Conservation (phyloP, 768 basidiomycete species). For the Boletellus emodensis region DNA sequence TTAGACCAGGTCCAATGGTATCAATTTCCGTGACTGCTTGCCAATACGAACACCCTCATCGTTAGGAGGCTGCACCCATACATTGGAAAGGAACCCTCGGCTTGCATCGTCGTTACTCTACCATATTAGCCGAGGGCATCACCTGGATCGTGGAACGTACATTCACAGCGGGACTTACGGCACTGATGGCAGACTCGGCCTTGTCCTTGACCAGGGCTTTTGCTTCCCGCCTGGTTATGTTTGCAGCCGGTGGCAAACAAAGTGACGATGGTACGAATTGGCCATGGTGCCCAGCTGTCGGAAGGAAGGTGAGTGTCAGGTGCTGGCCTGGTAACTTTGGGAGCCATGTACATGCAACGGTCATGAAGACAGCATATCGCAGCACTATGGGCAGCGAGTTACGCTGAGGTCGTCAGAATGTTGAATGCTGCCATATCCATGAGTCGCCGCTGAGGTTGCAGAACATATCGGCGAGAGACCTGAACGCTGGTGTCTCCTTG, state of each 20-base stretch:
- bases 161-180: constrained; percentile 13
- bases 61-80: no score
- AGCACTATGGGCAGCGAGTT: constrained; percentile 6
- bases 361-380: constrained; percentile 7
- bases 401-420: constrained; percentile 16
- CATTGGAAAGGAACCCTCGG: no score
- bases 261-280: constrained; percentile 29
- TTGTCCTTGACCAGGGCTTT: not conserved
- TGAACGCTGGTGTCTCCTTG: no score
- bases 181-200: constrained; percentile 5
- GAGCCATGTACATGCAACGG: constrained; percentile 25
- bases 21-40: not conserved
- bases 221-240: constrained; percentile 13
- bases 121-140: constrained; percentile 40
- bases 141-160: constrained; percentile 11
- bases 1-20: not conserved
- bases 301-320: not conserved
- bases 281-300: not conserved
- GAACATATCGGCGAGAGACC: no score
- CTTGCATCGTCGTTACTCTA: constrained; percentile 7
- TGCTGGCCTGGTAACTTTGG: not conserved
- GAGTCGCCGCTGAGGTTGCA: no score
- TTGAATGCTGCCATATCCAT: not conserved
- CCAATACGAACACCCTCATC: not conserved
- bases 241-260: constrained; percentile 45